Base-by-base conservation (phyloP, 2,329 filamentous ascomycete genomes). In the Calonectria pteridis region DNA sequence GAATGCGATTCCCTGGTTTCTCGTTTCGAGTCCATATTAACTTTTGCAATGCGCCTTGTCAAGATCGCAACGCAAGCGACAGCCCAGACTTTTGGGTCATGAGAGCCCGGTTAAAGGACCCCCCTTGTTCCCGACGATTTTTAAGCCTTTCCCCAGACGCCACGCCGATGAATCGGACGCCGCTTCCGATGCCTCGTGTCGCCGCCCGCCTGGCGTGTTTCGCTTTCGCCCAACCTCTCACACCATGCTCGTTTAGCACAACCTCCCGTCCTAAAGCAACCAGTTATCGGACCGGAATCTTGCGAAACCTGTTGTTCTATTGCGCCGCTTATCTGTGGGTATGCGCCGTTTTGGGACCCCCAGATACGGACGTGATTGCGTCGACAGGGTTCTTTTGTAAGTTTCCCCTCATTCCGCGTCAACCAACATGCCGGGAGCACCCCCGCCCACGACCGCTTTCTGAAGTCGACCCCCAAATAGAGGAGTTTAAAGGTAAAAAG, bases 381-480 rank as follows among this genome's bases (percentile, higher is more conserved):
- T 9, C 26, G 63, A 67, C 69, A 72, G 69, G 69, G 69, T 72
- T 67, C 69, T 72, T 72, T 72, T 72, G 69, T 72, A 35, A 31
- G 67, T 51, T 66, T 66, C 69, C 69, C 69, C 69, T 71, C 69
- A 71, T 46, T 43, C 29, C 50, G 23, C 46, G 62, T 53, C 68
- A 37, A 53, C 50, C 49, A 66, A n/a, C 50, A 23, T 55, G 35
- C 62, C 51, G 51, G 28, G 28, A 55, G 40, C 23, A 46, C 29
- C 69, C 49, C 46, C 64, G 70, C 55, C 46, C 51, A 33, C 23
- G 35, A 43, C 53, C 20, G 31, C 26, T 26, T 20, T 18, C 20
- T 37, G 10, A 50, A 7, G n/a, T 13, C 6, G 3, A 2, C n/a
- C 43, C 35, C 33, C 50, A 29, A 29, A 40, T 62, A 10, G 55